phyloP scores from a whole-genome alignment of 2,329 filamentous ascomycete species.

The Hirsutella thompsonii region DNA sequence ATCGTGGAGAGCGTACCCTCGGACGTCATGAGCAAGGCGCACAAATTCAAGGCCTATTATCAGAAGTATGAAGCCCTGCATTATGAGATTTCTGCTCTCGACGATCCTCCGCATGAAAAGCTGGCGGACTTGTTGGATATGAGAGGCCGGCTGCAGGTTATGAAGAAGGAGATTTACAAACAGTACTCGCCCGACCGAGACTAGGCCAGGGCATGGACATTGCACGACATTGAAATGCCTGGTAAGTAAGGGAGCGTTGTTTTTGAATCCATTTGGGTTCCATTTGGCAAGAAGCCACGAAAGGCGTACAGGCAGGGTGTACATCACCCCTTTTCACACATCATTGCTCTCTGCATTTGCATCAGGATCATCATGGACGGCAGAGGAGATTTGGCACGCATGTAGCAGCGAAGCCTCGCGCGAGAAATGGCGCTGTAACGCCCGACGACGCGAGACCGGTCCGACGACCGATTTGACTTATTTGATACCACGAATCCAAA shows the following conservation, averaged over 20 bases:
- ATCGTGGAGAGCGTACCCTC: constrained; percentile 14
- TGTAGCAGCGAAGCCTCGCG: too few species aligned
- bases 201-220: constrained; percentile 6
- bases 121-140: constrained; percentile 38
- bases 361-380: constrained; percentile 4
- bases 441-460: constrained; percentile 4
- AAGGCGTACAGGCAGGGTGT: constrained; percentile 2
- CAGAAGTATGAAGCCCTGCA: constrained; percentile 44
- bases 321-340: neutral
- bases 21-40: constrained; percentile 39
- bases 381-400: neutral
- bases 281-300: constrained; percentile 2
- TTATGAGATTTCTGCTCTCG: constrained; percentile 35
- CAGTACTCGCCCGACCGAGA: constrained; percentile 22
- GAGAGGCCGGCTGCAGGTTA: constrained; percentile 36
- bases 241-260: constrained; percentile 2
- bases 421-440: neutral
- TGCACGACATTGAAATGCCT: neutral
- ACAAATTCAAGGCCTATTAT: constrained; percentile 43
- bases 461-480: constrained; percentile 2
- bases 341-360: constrained; percentile 5
- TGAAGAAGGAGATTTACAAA: constrained; percentile 47
- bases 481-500: constrained; percentile 6
- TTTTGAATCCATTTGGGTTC: neutral
- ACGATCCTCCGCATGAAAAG: constrained; percentile 37